Evolutionary conservation across 2,329 filamentous ascomycete species (phyloP).

Genomic region (Epichloe sibirici): DNA sequence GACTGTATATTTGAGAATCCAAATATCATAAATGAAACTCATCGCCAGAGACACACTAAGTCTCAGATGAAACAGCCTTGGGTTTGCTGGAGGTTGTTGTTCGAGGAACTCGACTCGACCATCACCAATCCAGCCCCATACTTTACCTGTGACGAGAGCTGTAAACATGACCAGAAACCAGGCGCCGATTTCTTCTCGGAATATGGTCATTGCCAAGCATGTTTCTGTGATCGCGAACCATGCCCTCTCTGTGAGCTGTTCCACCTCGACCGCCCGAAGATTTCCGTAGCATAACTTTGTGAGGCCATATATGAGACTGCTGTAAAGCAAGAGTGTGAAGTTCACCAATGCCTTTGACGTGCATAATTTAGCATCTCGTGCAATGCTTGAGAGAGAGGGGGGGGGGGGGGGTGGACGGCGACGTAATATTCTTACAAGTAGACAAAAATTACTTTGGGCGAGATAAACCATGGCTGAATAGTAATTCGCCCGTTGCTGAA

Average conservation of each 20-base stretch:
- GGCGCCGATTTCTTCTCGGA: constrained; percentile 84
- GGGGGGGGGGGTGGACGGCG: not conserved
- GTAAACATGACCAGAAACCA: constrained; percentile 98
- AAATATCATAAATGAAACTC: constrained; percentile 68
- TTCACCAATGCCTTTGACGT: constrained; percentile 72
- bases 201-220: constrained; percentile 94
- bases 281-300: constrained; percentile 85
- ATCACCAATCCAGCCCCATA: constrained; percentile 98
- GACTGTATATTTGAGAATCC: constrained; percentile 70
- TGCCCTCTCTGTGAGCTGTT: constrained; percentile 92
- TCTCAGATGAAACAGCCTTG: constrained; percentile 73
- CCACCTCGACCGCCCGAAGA: constrained; percentile 85
- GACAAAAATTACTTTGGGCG: constrained; percentile 87
- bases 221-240: constrained; percentile 99
- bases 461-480: constrained; percentile 97
- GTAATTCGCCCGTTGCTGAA: constrained; percentile 93
- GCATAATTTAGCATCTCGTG: not conserved
- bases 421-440: constrained; percentile 52
- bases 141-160: constrained; percentile 79
- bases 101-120: constrained; percentile 88
- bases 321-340: constrained; percentile 69
- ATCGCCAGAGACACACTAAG: constrained; percentile 67
- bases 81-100: constrained; percentile 86
- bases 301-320: constrained; percentile 70
- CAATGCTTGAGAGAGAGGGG: not conserved